Conservation (phyloP, 768 basidiomycete genomes). For the Hysterangium stoloniferum region DNA sequence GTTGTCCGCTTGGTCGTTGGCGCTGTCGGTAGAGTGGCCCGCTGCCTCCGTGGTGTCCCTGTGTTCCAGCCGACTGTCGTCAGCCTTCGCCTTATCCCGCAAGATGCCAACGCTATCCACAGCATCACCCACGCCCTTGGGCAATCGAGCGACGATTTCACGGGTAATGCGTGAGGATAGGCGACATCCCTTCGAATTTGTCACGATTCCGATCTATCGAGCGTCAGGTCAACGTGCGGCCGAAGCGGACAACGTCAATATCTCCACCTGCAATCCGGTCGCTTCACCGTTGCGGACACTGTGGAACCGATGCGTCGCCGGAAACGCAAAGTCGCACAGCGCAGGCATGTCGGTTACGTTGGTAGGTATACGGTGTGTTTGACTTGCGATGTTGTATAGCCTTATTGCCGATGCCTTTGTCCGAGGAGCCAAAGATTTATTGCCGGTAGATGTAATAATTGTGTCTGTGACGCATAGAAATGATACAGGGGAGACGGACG, state of each 20-base stretch:
- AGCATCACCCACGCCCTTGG: slow-evolving; percentile 65
- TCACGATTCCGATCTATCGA: slow-evolving; percentile 67
- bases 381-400: slow-evolving; percentile 47
- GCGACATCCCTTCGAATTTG: slow-evolving; percentile 87
- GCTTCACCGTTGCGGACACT: slow-evolving; percentile 37
- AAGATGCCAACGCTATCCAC: slow-evolving; percentile 67
- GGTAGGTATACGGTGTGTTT: slow-evolving; percentile 54
- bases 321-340: slow-evolving; percentile 85
- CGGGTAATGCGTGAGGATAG: slow-evolving; percentile 71
- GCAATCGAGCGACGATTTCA: slow-evolving; percentile 71
- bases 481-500: slow-evolving; percentile 25
- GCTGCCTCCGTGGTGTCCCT: too few species aligned
- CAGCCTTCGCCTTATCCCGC: slow-evolving; percentile 43
- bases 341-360: slow-evolving; percentile 85
- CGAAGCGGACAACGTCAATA: not conserved
- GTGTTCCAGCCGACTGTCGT: slow-evolving; percentile 16
- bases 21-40: slow-evolving; percentile 7
- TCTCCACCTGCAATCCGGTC: slow-evolving; percentile 42
- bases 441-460: slow-evolving; percentile 28
- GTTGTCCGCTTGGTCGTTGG: slow-evolving; percentile 41
- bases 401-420: slow-evolving; percentile 44
- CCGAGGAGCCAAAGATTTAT: slow-evolving; percentile 29
- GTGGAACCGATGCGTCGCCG: slow-evolving; percentile 75
- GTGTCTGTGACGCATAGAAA: slow-evolving; percentile 84
- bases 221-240: not conserved